A percentile compares a stretch with the other conserved stretches of the same genome.
These are phyloP conservation scores for Onygenales sp. DNA, from an alignment of 2,329 filamentous ascomycete genomes.

Conservation along the genomic window DNA sequence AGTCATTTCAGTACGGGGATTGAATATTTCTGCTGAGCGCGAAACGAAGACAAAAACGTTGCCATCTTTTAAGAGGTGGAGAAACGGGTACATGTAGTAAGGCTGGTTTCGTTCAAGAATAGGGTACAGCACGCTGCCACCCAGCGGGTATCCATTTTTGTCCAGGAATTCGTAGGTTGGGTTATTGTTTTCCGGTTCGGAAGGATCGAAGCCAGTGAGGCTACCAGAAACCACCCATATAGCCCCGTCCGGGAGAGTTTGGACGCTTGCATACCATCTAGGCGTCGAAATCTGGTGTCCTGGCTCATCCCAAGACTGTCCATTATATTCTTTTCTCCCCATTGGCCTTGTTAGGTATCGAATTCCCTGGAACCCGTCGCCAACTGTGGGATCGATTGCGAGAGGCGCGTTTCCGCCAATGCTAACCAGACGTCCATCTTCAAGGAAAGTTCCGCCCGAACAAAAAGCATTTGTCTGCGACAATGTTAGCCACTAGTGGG, in stretches of 20 bases:
- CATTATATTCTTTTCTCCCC: conserved; percentile 36
- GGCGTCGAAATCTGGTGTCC: conserved; percentile 45
- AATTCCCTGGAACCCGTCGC: conserved; percentile 49
- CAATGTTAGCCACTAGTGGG: conserved; percentile 1
- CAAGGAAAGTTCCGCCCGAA: conserved; percentile 49
- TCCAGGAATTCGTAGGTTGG: conserved; percentile 54
- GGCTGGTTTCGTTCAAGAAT: conserved; percentile 50
- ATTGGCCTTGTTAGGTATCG: conserved; percentile 44
- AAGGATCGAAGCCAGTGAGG: conserved; percentile 49
- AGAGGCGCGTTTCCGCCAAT: conserved; percentile 51
- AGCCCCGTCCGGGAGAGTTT: conserved; percentile 47
- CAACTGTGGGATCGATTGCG: conserved; percentile 47
- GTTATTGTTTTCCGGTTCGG: conserved; percentile 49
- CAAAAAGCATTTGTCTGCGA: conserved; percentile 51
- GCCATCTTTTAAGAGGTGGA: conserved; percentile 49
- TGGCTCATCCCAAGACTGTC: conserved; percentile 45
- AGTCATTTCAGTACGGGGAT: conserved; percentile 37
- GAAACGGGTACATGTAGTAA: conserved; percentile 57
- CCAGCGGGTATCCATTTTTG: conserved; percentile 36
- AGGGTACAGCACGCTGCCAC: conserved; percentile 41
- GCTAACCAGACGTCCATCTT: conserved; percentile 46
- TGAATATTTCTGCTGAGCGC: conserved; percentile 48
- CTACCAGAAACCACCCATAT: conserved; percentile 54
- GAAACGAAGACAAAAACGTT: conserved; percentile 48
- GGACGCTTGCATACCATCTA: conserved; percentile 53